phyloP scores from a whole-genome alignment of 2,329 filamentous ascomycete genomes.

The Pseudocercospora macadamiae region DNA sequence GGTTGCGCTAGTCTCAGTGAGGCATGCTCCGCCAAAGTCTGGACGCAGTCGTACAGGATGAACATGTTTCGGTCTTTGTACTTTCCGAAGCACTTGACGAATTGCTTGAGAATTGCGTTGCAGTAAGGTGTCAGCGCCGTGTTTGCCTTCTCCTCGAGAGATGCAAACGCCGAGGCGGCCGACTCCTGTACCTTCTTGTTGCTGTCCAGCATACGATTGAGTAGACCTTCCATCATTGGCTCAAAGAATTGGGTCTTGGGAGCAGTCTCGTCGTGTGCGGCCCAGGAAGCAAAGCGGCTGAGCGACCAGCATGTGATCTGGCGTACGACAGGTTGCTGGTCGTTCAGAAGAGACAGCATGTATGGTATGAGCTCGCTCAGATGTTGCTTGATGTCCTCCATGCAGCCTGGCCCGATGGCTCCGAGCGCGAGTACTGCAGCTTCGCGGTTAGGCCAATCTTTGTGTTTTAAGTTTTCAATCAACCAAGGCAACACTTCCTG shows the following conservation, averaged over 20 bases:
- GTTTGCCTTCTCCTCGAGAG: conserved; percentile 90
- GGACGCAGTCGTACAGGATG: conserved; percentile 96
- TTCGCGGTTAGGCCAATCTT: conserved; percentile 89
- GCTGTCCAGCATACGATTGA: conserved; percentile 90
- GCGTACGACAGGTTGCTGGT: conserved; percentile 85
- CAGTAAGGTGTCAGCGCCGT: conserved; percentile 81
- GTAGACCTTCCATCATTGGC: conserved; percentile 94
- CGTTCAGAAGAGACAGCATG: conserved; percentile 80
- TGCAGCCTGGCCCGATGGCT: conserved; percentile 92
- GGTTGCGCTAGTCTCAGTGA: conserved; percentile 78
- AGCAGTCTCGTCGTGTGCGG: conserved; percentile 70
- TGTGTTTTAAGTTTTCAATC: conserved; percentile 82
- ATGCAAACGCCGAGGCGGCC: conserved; percentile 92
- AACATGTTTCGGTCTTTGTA: conserved; percentile 99
- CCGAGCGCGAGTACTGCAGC: conserved; percentile 92
- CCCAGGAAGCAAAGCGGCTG: conserved; percentile 91
- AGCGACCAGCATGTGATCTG: conserved; percentile 99
- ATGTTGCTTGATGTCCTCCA: conserved; percentile 85
- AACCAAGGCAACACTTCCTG: conserved; percentile 90
- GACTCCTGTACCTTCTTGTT: conserved; percentile 99
- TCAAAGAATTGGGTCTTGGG: conserved; percentile 81
- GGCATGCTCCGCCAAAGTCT: conserved; percentile 91
- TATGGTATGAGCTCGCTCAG: conserved; percentile 89
- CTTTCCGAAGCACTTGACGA: conserved; percentile 85
- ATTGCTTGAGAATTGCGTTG: conserved; percentile 86